Conservation (phyloP, 495 filamentous ascomycete genomes). For the Massariosphaeria phaeospora region DNA sequence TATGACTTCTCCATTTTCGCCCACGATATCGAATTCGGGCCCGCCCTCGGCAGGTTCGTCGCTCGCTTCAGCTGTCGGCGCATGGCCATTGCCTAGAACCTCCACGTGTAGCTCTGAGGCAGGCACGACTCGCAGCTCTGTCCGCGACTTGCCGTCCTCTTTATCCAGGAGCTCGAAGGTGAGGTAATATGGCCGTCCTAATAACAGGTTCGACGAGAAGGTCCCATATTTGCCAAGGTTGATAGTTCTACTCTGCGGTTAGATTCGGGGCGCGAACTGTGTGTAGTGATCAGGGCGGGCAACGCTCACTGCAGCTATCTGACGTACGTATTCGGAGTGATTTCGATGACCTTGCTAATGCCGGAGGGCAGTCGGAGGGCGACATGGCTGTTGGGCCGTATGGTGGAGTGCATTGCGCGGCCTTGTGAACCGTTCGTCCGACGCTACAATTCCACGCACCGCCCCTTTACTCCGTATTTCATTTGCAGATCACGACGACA, state of each 20-base stretch:
- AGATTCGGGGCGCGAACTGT: constrained; percentile 20
- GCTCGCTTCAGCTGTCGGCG: constrained; percentile 44
- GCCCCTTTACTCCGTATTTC: neutral
- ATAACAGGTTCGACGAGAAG: constrained; percentile 78
- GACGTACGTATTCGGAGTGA: constrained; percentile 75
- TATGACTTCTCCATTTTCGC: constrained; percentile 54
- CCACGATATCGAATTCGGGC: constrained; percentile 48
- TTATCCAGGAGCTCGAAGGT: constrained; percentile 84
- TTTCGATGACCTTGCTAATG: constrained; percentile 55
- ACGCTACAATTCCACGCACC: constrained; percentile 3
- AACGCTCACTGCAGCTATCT: constrained; percentile 36
- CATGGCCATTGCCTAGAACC: constrained; percentile 53
- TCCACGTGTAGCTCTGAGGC: constrained; percentile 79
- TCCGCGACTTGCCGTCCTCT: constrained; percentile 49
- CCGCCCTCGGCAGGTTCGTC: constrained; percentile 49
- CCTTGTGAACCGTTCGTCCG: neutral
- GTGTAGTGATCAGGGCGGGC: constrained; percentile 18
- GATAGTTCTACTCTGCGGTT: constrained; percentile 56
- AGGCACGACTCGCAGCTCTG: constrained; percentile 71
- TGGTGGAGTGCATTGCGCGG: constrained; percentile 43
- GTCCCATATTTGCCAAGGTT: constrained; percentile 84
- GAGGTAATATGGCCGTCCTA: constrained; percentile 82
- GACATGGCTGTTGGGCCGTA: constrained; percentile 61
- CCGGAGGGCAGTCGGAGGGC: constrained; percentile 65
- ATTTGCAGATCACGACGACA: no score